Base-by-base conservation (phyloP, 768 basidiomycete species). In the Candolleomyces aberdarensis region DNA sequence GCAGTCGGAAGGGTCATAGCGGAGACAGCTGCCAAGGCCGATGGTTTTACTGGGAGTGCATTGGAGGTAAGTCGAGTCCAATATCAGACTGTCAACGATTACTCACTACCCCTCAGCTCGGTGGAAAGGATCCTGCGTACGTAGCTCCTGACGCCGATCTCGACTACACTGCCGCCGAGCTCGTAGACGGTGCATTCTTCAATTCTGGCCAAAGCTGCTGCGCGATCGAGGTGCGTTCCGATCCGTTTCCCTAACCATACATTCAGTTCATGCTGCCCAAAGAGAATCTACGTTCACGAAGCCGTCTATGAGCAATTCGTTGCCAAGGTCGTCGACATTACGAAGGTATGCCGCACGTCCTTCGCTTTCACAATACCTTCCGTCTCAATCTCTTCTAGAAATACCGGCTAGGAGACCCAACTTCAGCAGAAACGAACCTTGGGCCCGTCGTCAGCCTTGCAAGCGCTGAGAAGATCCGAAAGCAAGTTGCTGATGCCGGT, bases 121-220 rank as follows among this genome's bases (percentile, higher is more conserved):
- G 97, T 1, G 97, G 97, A 1, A 98, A 99, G 73, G 97, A 99
- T 69, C 94, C 97, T 2, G 97, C 96, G 2, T 99, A 98, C 69
- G 95, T 99, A 6, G 79, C 94, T 22, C 75, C 83, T 2, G 96
- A 98, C 71, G 94, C 91, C 0, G 86, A 97, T 73, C 68, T 97
- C 1, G 83, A 85, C 11, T 98, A 90, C 67, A 89, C 94, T 0
- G 88, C 86, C 13, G 82, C 85, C 22, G 89, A 98, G 67, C 83
- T 98, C 3, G 95, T 95, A 1, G 97, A 99, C 73, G 96, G 94
- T 41, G 89, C 94, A 4, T 88, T 96, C 76, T 99, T 94, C 80
- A 98, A 98, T 74, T 95, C 96, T 15, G 97, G 97, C 1, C 97
- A 99, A 75, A 96, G 94, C 64, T 98, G 96, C 73, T 98, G 96